Percentiles rank a stretch among this genome's conserved stretches.
Evolutionary conservation across 2,329 filamentous ascomycete species (phyloP).

Genomic region (Paecilomyces dactylethromorphus): DNA sequence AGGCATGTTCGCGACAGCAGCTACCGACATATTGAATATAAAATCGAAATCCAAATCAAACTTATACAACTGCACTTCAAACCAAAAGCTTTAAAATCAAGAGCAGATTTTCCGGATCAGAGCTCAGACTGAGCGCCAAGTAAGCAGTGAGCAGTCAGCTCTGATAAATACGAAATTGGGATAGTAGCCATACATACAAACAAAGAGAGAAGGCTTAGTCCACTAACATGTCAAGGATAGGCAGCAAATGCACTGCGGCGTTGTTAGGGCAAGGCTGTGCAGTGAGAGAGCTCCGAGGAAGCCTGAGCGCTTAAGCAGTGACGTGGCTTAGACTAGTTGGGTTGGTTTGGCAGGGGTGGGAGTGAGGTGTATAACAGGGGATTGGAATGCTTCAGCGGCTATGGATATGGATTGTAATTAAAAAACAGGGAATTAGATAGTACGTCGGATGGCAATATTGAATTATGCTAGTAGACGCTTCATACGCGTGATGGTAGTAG

Average conservation of each 20-base stretch:
- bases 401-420: background rate
- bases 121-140: background rate
- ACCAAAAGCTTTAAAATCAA: background rate
- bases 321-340: background rate
- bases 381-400: background rate
- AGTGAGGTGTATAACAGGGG: background rate
- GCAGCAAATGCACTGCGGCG: background rate
- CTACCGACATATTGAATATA: background rate
- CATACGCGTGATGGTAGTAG: too few species aligned
- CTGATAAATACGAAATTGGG: background rate
- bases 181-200: background rate
- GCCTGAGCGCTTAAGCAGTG: background rate
- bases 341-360: background rate
- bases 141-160: background rate
- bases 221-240: background rate
- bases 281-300: background rate
- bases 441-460: background rate
- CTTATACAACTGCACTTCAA: background rate
- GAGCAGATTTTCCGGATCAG: background rate
- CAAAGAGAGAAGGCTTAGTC: background rate
- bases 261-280: background rate
- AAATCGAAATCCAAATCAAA: background rate
- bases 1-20: background rate
- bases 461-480: background rate
- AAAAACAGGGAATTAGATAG: background rate